A percentile compares a stretch with the other conserved stretches of the same genome.
phyloP scores from a whole-genome alignment of 768 basidiomycete genomes.

The Paxillus involutus region DNA sequence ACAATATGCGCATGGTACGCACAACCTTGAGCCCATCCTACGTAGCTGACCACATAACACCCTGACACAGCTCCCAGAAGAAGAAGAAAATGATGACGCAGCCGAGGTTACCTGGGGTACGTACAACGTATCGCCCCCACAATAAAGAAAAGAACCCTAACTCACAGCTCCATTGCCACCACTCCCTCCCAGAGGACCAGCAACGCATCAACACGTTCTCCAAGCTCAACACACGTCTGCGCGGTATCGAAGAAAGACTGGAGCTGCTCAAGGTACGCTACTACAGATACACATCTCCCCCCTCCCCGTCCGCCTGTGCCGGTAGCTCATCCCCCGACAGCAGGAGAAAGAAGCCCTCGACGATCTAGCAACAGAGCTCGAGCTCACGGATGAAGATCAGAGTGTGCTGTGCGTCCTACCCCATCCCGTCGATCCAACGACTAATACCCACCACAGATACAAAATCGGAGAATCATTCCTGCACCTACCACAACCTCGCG shows the following conservation, averaged over 20 bases:
- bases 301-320: neutral
- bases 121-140: slow-evolving; percentile 16
- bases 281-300: neutral
- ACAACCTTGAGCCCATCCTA: neutral
- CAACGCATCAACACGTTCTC: slow-evolving; percentile 91
- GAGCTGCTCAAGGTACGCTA: slow-evolving; percentile 65
- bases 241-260: slow-evolving; percentile 70
- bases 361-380: slow-evolving; percentile 84
- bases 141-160: slow-evolving; percentile 3
- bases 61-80: slow-evolving; percentile 63
- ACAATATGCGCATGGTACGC: slow-evolving; percentile 59
- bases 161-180: neutral
- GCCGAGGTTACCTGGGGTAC: slow-evolving; percentile 86
- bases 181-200: slow-evolving; percentile 63
- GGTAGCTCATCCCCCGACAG: slow-evolving; percentile 38
- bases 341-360: slow-evolving; percentile 95
- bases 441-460: slow-evolving; percentile 52
- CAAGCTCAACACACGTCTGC: slow-evolving; percentile 80
- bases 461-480: slow-evolving; percentile 89
- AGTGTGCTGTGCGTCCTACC: slow-evolving; percentile 60
- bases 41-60: slow-evolving; percentile 1
- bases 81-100: slow-evolving; percentile 74
- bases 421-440: slow-evolving; percentile 60
- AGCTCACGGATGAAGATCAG: slow-evolving; percentile 85
- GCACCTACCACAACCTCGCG: slow-evolving; percentile 68